A percentile compares a stretch with the other conserved stretches of the same genome.
Evolutionary conservation across 345 rosid species (phyloP).

Genomic region (Eucalyptus cloeziana): DNA sequence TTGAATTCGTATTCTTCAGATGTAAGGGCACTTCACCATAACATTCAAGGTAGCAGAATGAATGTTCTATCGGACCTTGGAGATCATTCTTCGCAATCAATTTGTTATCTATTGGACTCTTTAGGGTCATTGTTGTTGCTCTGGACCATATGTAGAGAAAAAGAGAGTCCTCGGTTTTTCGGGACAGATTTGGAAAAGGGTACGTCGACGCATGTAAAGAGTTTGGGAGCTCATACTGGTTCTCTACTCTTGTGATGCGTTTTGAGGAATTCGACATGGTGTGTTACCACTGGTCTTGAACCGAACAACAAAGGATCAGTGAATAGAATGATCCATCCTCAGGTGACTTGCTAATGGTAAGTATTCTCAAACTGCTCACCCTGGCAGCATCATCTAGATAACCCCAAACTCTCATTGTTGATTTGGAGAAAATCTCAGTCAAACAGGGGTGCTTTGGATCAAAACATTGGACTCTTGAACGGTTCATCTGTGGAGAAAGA

Average conservation of each 20-base stretch:
- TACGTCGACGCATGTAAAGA: background rate
- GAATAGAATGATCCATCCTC: no score
- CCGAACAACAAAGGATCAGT: background rate
- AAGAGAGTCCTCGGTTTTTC: background rate
- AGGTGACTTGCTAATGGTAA: no score
- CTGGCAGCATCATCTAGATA: no score
- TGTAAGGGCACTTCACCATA: background rate
- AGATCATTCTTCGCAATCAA: background rate
- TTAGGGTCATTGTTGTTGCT: background rate
- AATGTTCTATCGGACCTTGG: background rate
- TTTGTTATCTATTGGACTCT: no score
- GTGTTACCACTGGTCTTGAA: background rate
- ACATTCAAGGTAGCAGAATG: background rate
- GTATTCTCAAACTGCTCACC: no score
- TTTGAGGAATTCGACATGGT: background rate
- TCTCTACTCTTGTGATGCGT: background rate
- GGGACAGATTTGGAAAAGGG: background rate
- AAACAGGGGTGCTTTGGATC: rapidly evolving
- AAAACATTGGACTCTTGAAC: no score
- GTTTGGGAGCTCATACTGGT: background rate
- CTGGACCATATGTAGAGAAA: background rate
- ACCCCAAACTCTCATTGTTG: no score
- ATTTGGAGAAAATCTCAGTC: no score
- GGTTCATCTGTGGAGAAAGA: no score
- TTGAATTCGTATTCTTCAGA: background rate